Conservation (phyloP, 2,329 filamentous ascomycete genomes). For the Capronia epimyces region DNA sequence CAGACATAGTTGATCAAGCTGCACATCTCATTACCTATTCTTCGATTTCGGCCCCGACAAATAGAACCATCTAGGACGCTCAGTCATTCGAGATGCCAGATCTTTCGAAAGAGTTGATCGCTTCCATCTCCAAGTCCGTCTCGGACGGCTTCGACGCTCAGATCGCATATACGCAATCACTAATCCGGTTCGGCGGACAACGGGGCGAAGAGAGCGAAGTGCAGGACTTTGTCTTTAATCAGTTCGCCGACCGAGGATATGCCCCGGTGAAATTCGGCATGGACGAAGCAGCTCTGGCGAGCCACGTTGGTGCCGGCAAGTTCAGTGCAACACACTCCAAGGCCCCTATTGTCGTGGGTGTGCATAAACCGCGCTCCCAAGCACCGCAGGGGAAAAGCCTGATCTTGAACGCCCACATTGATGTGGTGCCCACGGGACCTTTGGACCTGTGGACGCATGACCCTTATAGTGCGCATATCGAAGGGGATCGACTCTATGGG, state of each 20-base stretch:
- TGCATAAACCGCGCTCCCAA: slow-evolving; percentile 20
- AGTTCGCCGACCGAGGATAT: slow-evolving; percentile 18
- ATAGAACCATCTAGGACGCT: no score
- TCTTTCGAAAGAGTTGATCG: slow-evolving; percentile 17
- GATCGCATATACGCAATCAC: slow-evolving; percentile 20
- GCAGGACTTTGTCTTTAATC: slow-evolving; percentile 20
- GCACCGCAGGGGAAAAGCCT: slow-evolving; percentile 16
- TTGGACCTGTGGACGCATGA: slow-evolving; percentile 21
- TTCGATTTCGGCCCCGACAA: no score
- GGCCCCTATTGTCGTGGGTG: slow-evolving; percentile 22
- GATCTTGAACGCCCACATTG: slow-evolving; percentile 24
- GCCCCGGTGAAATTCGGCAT: slow-evolving; percentile 21
- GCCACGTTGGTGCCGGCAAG: slow-evolving; percentile 20
- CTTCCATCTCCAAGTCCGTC: slow-evolving; percentile 17
- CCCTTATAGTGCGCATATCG: slow-evolving; percentile 21
- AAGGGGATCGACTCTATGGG: slow-evolving; percentile 20
- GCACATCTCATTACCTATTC: no score
- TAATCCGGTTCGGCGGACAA: slow-evolving; percentile 22
- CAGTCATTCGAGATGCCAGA: slow-evolving; percentile 16
- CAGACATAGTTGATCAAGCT: no score
- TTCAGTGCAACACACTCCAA: slow-evolving; percentile 19
- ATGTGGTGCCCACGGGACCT: slow-evolving; percentile 22
- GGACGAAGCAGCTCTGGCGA: slow-evolving; percentile 14
- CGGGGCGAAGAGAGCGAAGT: slow-evolving; percentile 19
- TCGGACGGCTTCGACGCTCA: slow-evolving; percentile 17